phyloP scores from a whole-genome alignment of 352 stramenopile genomes.

The Phytopythium boreale region DNA sequence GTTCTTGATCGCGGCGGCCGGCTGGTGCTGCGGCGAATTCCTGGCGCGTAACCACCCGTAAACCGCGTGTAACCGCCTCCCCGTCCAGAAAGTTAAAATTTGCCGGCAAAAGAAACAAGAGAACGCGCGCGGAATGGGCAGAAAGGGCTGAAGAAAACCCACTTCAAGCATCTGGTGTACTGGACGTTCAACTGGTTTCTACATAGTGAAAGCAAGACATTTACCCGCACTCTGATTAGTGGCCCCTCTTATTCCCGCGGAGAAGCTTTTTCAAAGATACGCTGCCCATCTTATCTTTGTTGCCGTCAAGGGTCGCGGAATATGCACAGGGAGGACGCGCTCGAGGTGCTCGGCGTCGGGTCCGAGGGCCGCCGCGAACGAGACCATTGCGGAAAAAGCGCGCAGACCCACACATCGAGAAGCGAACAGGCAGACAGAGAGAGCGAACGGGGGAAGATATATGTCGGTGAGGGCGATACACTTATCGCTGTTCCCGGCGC shows the following conservation, averaged over 20 bases:
- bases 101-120: neutral
- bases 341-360: neutral
- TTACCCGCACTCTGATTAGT: neutral
- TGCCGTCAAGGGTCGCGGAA: conserved; percentile 1
- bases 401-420: neutral
- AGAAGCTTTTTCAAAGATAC: conserved; percentile 8
- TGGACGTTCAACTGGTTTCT: neutral
- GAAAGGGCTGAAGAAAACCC: neutral
- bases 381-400: conserved; percentile 8
- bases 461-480: conserved; percentile 45
- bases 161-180: neutral
- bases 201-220: neutral
- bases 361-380: neutral
- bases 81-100: neutral
- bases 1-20: neutral
- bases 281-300: conserved; percentile 8
- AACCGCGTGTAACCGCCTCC: neutral
- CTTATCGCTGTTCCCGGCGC: conserved; percentile 51
- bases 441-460: neutral
- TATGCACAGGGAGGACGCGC: neutral
- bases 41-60: neutral
- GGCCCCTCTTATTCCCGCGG: neutral
- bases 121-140: neutral
- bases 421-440: neutral
- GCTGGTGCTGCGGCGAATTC: neutral